Evolutionary conservation across 1,284 basidiomycete species (phyloP), one percentile per base, ranked within the genome.

Genomic region (Ustilago loliicola): DNA sequence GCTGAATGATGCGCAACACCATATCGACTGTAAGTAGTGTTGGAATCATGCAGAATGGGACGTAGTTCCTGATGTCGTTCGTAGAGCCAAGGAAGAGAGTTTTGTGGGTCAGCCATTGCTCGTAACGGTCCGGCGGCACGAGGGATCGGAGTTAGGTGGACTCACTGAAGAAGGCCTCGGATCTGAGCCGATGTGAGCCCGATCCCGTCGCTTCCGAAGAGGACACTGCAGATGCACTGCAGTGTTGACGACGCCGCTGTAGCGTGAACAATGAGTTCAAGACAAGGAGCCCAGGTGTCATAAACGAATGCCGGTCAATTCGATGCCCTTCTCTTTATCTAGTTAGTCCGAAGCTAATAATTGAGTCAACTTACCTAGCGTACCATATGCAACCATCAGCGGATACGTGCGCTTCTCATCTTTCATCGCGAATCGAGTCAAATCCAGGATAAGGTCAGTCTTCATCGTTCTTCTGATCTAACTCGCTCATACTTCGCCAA

Each of bases 331-430:
- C 38, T n/a, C n/a, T n/a, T n/a, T n/a, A n/a, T n/a, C n/a, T n/a
- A n/a, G n/a, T n/a, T n/a, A 34, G 15, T 38, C 15, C 9, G 9
- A 15, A 47, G n/a, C 45, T 47, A n/a, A 23, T 7, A 3, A 11
- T 38, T 38, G 9, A 47, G 45, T 6, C 25, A 19, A 61, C 73
- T 71, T 62, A 76, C 74, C 79, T 1, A 82, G 68, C 23, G 73
- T 72, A 17, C 68, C 73, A 50, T 82, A 82, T 4, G 60, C 63
- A 4, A 79, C 65, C 62, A 82, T 59, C 4, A 82, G 40, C 9
- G 80, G 79, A 38, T 80, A 80, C n/a, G 69, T 75, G 1, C 70
- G 60, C 51, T 69, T 78, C n/a, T 80, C 70, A 61, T 81, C 80
- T 80, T 30, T 29, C 47, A 42, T 9, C 38, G 52, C n/a, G 17